Evolutionary conservation across 2,329 filamentous ascomycete genomes (phyloP).

Genomic region (Pseudogymnoascus sp.): DNA sequence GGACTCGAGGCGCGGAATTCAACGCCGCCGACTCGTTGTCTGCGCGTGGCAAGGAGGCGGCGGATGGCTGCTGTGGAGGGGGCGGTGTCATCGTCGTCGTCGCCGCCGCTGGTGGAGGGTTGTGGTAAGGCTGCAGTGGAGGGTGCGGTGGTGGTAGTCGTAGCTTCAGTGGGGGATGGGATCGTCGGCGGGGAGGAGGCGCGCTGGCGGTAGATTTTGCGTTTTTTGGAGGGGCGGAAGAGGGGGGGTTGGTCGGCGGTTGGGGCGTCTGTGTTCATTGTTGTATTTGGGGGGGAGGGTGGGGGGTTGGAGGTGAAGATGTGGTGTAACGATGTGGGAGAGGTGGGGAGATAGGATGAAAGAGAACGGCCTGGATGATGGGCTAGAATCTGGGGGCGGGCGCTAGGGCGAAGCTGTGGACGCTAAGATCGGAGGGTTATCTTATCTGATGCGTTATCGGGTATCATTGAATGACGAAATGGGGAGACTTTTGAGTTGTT

Average conservation of each 20-base stretch:
- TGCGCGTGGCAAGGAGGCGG: too few relatives aligned
- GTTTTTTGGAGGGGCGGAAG: slow-evolving; percentile 51
- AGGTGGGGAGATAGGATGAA: background rate
- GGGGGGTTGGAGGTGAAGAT: background rate
- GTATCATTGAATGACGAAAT: background rate
- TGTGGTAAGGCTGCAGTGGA: too few relatives aligned
- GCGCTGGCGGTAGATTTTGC: slow-evolving; percentile 50
- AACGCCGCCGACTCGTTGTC: too few relatives aligned
- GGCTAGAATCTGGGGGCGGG: background rate
- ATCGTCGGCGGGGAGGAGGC: slow-evolving; percentile 21
- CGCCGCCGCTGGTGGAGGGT: too few relatives aligned
- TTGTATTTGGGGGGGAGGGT: background rate
- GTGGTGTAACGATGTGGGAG: background rate
- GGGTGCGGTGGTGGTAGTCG: too few relatives aligned
- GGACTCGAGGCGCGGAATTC: too few relatives aligned
- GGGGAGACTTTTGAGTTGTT: background rate
- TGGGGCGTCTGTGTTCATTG: background rate
- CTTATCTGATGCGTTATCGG: background rate
- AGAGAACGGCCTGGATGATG: background rate
- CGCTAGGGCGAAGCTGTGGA: background rate
- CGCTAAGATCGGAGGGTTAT: background rate
- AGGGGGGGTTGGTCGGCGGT: slow-evolving; percentile 14
- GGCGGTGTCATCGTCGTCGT: too few relatives aligned
- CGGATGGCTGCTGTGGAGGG: too few relatives aligned
- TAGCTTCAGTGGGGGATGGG: background rate